Percentiles rank a stretch among this genome's conserved stretches.
Conservation (phyloP, 257 asterid species). For the Solanum medicagineum region DNA sequence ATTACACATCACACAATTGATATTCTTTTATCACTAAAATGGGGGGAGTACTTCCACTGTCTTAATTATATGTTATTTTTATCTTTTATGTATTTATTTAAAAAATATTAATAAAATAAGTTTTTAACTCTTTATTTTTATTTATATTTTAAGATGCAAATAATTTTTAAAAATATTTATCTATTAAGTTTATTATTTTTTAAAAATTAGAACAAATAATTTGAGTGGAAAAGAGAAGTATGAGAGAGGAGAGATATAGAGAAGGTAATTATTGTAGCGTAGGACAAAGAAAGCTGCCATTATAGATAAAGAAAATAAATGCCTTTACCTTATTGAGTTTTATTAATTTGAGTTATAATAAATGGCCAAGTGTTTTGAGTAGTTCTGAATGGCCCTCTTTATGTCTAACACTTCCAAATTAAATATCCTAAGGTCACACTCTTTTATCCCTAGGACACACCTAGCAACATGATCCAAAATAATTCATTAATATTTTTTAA, state of each 20-base stretch:
- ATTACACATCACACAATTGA: neutral
- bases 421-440: neutral
- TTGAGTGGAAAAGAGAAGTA: neutral
- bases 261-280: neutral
- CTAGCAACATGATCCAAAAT: neutral
- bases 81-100: neutral
- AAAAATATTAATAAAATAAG: neutral
- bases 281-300: neutral
- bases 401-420: neutral
- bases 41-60: neutral
- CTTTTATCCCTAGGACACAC: neutral
- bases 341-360: neutral
- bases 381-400: neutral
- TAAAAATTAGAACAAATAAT: too few relatives aligned
- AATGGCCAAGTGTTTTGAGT: neutral
- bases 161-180: neutral
- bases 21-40: neutral
- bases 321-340: neutral
- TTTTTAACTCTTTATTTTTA: too few relatives aligned
- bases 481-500: neutral
- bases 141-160: neutral
- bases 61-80: neutral
- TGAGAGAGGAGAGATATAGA: constrained; percentile 14
- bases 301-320: neutral
- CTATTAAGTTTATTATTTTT: too few relatives aligned